A percentile compares a stretch with the other conserved stretches of the same genome.
Conservation (phyloP, 2,329 filamentous ascomycete species). For the Colletotrichum agaves region DNA sequence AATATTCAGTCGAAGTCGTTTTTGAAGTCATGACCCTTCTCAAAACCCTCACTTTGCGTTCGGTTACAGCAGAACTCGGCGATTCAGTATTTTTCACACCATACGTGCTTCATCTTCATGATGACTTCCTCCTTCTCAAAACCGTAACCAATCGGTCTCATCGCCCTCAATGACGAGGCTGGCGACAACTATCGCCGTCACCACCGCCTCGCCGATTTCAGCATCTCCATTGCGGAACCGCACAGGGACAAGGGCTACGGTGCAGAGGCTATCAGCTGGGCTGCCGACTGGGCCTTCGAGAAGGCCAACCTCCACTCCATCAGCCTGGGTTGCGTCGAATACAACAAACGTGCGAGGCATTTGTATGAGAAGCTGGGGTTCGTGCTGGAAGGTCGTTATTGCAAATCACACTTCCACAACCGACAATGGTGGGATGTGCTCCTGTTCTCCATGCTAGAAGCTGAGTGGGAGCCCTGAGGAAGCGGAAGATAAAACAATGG, state of each 20-base stretch:
- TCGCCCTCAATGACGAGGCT: slow-evolving; percentile 10
- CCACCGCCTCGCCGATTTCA: slow-evolving; percentile 41
- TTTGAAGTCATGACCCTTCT: too few species aligned
- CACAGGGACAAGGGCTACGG: slow-evolving; percentile 57
- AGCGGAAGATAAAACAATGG: background rate
- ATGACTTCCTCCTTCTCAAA: background rate
- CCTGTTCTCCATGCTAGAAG: slow-evolving; percentile 50
- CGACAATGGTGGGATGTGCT: slow-evolving; percentile 52
- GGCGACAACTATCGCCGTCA: slow-evolving; percentile 2
- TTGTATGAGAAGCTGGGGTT: slow-evolving; percentile 60
- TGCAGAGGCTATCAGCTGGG: slow-evolving; percentile 58
- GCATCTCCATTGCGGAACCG: slow-evolving; percentile 47
- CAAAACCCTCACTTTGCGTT: too few species aligned
- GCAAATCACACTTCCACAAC: slow-evolving; percentile 49
- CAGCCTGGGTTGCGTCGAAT: slow-evolving; percentile 51
- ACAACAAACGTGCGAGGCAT: slow-evolving; percentile 53
- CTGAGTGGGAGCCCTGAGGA: slow-evolving; percentile 47
- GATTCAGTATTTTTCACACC: background rate
- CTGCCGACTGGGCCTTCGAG: slow-evolving; percentile 57
- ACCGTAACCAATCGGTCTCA: background rate
- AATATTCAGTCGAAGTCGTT: background rate
- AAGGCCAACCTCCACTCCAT: slow-evolving; percentile 57
- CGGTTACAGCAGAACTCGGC: background rate
- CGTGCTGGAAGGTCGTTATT: slow-evolving; percentile 52
- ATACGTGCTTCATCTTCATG: background rate